Evolutionary conservation across 441 rosid genomes (phyloP).

Genomic region (Populus trichocarpa): DNA sequence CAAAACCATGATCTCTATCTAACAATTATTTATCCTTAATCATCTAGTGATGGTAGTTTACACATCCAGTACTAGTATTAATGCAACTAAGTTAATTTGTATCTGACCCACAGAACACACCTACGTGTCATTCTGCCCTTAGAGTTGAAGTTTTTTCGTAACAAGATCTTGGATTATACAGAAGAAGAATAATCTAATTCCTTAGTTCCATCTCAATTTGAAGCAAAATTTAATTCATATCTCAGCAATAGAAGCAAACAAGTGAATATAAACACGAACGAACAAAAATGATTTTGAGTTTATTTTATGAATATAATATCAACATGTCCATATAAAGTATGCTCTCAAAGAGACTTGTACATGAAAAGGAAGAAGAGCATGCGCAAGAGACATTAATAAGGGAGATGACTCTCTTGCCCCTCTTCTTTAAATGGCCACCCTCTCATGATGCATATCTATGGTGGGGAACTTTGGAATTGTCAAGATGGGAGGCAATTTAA

Average conservation of each 20-base stretch:
- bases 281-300: slow-evolving; percentile 25
- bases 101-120: not conserved
- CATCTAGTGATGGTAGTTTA: not conserved
- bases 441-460: not conserved
- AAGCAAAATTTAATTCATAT: not conserved
- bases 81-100: not conserved
- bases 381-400: not conserved
- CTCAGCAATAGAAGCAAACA: not conserved
- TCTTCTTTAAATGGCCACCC: slow-evolving; percentile 38
- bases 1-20: not conserved
- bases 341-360: slow-evolving; percentile 22
- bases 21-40: not conserved
- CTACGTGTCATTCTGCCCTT: not conserved
- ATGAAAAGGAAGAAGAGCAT: slow-evolving; percentile 3
- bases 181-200: not conserved
- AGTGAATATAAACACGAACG: not conserved
- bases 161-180: not conserved
- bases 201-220: not conserved
- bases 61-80: too few relatives aligned
- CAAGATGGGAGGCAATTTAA: slow-evolving; percentile 4
- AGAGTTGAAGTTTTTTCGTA: not conserved
- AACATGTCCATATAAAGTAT: slow-evolving; percentile 25
- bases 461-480: slow-evolving; percentile 35
- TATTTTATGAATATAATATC: slow-evolving; percentile 17
- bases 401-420: slow-evolving; percentile 12